Evolutionary conservation across 108 stramenopile species (phyloP), one percentile per base, ranked within the genome.

Genomic region (Cyclotella atomus): DNA sequence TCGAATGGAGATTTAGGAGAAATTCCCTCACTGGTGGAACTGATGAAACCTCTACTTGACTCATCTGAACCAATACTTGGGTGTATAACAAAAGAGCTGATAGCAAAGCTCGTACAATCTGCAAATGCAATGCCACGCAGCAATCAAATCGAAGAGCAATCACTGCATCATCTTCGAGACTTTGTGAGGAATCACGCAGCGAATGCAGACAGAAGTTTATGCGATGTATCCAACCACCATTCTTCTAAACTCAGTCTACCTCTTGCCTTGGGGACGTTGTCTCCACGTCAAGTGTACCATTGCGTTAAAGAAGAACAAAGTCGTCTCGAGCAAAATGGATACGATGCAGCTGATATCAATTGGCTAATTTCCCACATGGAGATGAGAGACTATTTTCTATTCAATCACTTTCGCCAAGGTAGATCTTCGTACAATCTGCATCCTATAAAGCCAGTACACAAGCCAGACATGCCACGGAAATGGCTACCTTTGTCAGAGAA

Each of bases 381-480:
- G 41, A 91, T 91, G 87, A 71, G 87, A n/a, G 87, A 91, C 47
- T 91, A 79, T 59, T 91, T 91, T 54, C 43, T 91, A 38, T 88
- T 85, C 43, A 70, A 83, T 27, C 67, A 60, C n/a, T 79, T 91
- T 21, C 79, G 78, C 0, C 66, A 65, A 21, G 87, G 76, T 32
- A 20, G 33, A 30, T 62, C 61, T 35, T 47, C 69, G 17, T 70
- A 76, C 50, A 4, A 44, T 32, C 54, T 70, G 36, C 20, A 69
- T 60, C 73, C 79, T 16, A 61, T 24, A 28, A 64, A 35, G 24
- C 69, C 76, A 2, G 20, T 45, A 2, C 61, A 70, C 34, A 70
- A 64, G 46, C 60, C 54, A 38, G 20, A 52, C 20, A 10, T 29
- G 54, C 46, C 68, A 5, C 59, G 68, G 1, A 54, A 70, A 52